phyloP scores from a whole-genome alignment of 2,329 filamentous ascomycete genomes.

The Paecilomyces fulvus region DNA sequence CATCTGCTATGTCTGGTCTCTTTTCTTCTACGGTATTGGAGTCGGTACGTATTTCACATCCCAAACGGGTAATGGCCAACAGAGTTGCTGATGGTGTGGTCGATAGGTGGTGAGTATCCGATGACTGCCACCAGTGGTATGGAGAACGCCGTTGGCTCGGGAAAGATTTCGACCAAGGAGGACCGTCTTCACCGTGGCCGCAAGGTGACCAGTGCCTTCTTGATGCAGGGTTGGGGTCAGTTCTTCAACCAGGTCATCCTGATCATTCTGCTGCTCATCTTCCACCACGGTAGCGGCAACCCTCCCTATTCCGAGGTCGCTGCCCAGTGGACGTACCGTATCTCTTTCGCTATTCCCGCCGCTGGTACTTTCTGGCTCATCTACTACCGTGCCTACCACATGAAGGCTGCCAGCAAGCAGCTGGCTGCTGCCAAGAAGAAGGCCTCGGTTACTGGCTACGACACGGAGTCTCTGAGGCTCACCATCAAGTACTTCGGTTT shows the following conservation, averaged over 20 bases:
- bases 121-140: conserved; percentile 95
- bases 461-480: conserved; percentile 69
- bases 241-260: conserved; percentile 87
- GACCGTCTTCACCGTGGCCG: conserved; percentile 92
- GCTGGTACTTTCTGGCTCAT: conserved; percentile 88
- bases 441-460: conserved; percentile 82
- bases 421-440: conserved; percentile 77
- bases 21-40: conserved; percentile 78
- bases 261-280: conserved; percentile 77
- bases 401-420: conserved; percentile 79
- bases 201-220: conserved; percentile 88
- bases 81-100: conserved; percentile 41
- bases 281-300: conserved; percentile 69
- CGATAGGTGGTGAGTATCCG: conserved; percentile 70
- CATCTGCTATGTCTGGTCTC: conserved; percentile 89
- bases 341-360: conserved; percentile 87
- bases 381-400: conserved; percentile 93
- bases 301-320: conserved; percentile 70
- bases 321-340: conserved; percentile 82
- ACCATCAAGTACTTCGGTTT: conserved; percentile 79
- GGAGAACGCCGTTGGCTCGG: conserved; percentile 79
- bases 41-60: conserved; percentile 27
- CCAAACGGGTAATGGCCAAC: conserved; percentile 2
- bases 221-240: conserved; percentile 99
- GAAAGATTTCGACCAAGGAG: conserved; percentile 80